phyloP scores from a whole-genome alignment of 495 filamentous ascomycete genomes.

The Emericellopsis terricola region DNA sequence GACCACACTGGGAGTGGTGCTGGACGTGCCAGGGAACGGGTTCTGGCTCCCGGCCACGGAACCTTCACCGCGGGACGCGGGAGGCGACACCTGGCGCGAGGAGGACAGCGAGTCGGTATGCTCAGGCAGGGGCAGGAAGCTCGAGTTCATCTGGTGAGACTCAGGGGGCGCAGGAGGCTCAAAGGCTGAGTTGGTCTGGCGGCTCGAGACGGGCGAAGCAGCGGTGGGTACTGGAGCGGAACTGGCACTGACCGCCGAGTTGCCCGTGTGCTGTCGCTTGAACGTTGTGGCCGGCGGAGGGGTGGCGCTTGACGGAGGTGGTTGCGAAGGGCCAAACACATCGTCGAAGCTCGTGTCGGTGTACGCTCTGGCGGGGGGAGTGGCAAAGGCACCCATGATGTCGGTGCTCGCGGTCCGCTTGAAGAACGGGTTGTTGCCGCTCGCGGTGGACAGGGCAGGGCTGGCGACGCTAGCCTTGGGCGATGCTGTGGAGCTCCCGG shows the following conservation, averaged over 20 bases:
- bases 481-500: slow-evolving; percentile 12
- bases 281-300: slow-evolving; percentile 49
- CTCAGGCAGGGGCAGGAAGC: slow-evolving; percentile 47
- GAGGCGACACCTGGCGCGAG: slow-evolving; percentile 67
- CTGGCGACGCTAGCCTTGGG: slow-evolving; percentile 36
- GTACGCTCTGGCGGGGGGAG: slow-evolving; percentile 24
- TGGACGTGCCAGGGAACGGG: neutral
- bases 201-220: slow-evolving; percentile 34
- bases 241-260: slow-evolving; percentile 29
- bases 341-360: slow-evolving; percentile 65
- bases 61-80: slow-evolving; percentile 30
- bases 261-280: slow-evolving; percentile 37
- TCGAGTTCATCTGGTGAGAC: slow-evolving; percentile 54
- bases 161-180: slow-evolving; percentile 44
- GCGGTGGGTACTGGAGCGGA: slow-evolving; percentile 35
- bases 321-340: slow-evolving; percentile 66
- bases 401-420: slow-evolving; percentile 49
- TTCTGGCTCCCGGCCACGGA: neutral
- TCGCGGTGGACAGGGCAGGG: slow-evolving; percentile 55
- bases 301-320: slow-evolving; percentile 25
- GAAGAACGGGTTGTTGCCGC: slow-evolving; percentile 83
- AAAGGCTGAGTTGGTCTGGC: slow-evolving; percentile 23
- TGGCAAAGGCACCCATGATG: slow-evolving; percentile 38
- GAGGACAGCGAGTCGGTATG: slow-evolving; percentile 51
- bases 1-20: neutral